Conservation (phyloP, 2,329 filamentous ascomycete species). For the Microdochium bolleyi region DNA sequence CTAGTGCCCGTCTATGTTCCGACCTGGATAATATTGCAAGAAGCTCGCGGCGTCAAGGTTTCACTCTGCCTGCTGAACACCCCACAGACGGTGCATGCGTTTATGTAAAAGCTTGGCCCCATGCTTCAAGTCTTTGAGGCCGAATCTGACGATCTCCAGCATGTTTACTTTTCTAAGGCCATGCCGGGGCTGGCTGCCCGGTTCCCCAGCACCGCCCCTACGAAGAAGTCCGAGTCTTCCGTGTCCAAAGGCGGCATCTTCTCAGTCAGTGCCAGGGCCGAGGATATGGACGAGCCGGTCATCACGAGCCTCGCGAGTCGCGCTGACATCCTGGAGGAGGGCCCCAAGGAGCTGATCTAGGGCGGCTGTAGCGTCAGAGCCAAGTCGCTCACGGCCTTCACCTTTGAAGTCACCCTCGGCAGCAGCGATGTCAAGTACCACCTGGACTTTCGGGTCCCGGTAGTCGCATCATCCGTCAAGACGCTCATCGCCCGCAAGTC, state of each 20-base stretch:
- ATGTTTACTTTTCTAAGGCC: background rate
- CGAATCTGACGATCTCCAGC: background rate
- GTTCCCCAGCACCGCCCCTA: no score
- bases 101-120: background rate
- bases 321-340: background rate
- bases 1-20: background rate
- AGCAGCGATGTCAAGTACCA: background rate
- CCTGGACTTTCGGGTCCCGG: background rate
- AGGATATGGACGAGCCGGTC: background rate
- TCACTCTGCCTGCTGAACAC: background rate
- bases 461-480: background rate
- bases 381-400: background rate
- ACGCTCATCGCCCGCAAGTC: background rate
- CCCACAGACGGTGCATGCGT: background rate
- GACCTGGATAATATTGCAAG: background rate
- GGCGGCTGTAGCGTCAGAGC: background rate
- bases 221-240: background rate
- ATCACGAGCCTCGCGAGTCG: background rate
- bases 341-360: background rate
- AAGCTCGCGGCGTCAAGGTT: background rate
- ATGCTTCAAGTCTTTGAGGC: background rate
- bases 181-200: background rate
- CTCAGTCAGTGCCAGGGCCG: background rate
- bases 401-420: background rate
- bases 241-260: background rate